These are phyloP conservation scores for Hippophae gyantsensis DNA, from an alignment of 306 rosid genomes.

Conservation along the genomic window DNA sequence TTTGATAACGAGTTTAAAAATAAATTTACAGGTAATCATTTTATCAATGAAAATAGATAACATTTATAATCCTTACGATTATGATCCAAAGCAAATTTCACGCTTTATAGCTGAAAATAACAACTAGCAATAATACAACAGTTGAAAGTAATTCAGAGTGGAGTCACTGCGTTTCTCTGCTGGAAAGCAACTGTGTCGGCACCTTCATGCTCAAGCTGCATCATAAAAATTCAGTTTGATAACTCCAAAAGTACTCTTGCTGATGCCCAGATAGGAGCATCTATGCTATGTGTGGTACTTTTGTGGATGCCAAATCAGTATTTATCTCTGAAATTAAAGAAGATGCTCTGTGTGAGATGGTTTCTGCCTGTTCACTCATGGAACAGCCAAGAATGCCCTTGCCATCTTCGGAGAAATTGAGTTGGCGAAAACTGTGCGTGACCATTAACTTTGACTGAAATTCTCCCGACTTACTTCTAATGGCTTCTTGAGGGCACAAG, in stretches of 20 bases:
- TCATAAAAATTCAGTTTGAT: slow-evolving; percentile 20
- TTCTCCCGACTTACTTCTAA: background rate
- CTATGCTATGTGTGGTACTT: slow-evolving; percentile 25
- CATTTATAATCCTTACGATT: too few species aligned
- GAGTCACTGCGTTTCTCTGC: slow-evolving; percentile 16
- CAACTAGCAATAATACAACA: background rate
- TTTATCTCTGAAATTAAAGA: slow-evolving; percentile 18
- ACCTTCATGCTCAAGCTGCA: slow-evolving; percentile 23
- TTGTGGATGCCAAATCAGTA: slow-evolving; percentile 26
- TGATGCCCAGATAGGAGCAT: slow-evolving; percentile 15
- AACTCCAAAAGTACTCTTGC: slow-evolving; percentile 13
- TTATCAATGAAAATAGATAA: too few species aligned
- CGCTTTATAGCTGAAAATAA: slow-evolving; percentile 6
- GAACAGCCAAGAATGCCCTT: slow-evolving; percentile 18
- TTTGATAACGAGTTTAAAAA: too few species aligned
- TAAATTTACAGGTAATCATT: too few species aligned
- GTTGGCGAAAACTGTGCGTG: background rate
- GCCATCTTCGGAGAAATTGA: slow-evolving; percentile 9
- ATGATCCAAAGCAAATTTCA: slow-evolving; percentile 1
- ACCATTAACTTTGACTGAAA: background rate
- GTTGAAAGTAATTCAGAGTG: slow-evolving; percentile 14
- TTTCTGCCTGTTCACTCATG: slow-evolving; percentile 15
- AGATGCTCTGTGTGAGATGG: slow-evolving; percentile 12
- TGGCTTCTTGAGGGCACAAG: too few species aligned
- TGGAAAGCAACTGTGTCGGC: slow-evolving; percentile 6